Conservation (phyloP, 805 yeast genomes). For the Candida corydali region DNA sequence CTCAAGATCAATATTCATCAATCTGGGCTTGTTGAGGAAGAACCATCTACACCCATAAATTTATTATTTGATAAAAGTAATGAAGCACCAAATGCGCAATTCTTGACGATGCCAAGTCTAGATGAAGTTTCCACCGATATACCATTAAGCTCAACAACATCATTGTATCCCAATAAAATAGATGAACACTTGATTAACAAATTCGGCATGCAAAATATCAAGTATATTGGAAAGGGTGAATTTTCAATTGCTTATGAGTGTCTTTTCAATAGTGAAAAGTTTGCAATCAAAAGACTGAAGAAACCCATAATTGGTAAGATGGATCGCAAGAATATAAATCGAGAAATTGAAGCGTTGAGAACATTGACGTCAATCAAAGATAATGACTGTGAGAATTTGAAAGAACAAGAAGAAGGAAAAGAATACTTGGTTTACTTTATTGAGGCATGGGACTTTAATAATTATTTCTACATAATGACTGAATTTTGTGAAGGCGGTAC, state of each 20-base stretch:
- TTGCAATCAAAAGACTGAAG: constrained; percentile 86
- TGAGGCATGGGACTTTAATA: constrained; percentile 80
- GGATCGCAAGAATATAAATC: constrained; percentile 59
- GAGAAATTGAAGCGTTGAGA: constrained; percentile 73
- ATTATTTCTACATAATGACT: constrained; percentile 83
- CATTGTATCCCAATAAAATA: constrained; percentile 9
- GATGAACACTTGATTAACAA: constrained; percentile 44
- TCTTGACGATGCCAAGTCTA: background rate
- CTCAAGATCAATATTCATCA: background rate
- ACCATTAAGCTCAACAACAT: constrained; percentile 2
- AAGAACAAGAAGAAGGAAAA: constrained; percentile 55
- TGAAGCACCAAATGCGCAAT: constrained; percentile 3
- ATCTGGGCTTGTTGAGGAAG: background rate
- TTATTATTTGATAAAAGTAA: constrained; percentile 5
- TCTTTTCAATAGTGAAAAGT: constrained; percentile 58
- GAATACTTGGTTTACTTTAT: constrained; percentile 76
- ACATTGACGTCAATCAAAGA: constrained; percentile 37
- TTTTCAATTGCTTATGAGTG: constrained; percentile 88
- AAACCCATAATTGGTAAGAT: constrained; percentile 47
- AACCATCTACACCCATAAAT: constrained; percentile 11
- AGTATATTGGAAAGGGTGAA: constrained; percentile 77
- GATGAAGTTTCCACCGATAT: background rate
- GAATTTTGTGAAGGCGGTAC: constrained; percentile 95
- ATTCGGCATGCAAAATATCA: constrained; percentile 57
- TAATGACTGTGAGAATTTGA: constrained; percentile 25